phyloP scores from a whole-genome alignment of 164 flowering plant species.

The Cinnamomum chago region DNA sequence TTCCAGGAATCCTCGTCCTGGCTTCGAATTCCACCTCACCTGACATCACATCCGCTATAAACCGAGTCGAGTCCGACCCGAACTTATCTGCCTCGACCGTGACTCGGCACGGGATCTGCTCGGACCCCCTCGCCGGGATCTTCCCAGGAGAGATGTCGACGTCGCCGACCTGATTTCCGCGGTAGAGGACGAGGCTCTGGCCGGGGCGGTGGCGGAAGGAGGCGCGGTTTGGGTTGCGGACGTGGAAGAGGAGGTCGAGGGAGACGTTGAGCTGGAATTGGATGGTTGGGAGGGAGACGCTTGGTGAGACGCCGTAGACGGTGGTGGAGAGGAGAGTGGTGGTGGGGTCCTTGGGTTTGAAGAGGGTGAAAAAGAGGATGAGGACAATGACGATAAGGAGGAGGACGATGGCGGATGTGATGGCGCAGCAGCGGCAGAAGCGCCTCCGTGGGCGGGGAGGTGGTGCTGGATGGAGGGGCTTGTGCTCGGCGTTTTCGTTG shows the following conservation, averaged over 20 bases:
- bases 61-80: constrained; percentile 3
- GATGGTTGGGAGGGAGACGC: constrained; percentile 30
- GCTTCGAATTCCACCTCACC: constrained; percentile 37
- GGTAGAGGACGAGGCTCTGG: constrained; percentile 23
- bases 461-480: too few relatives aligned
- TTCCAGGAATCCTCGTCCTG: constrained; percentile 38
- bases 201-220: constrained; percentile 38
- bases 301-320: constrained; percentile 39
- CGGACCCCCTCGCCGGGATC: constrained; percentile 35
- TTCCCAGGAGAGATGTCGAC: constrained; percentile 31
- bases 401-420: neutral
- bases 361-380: constrained; percentile 42
- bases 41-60: constrained; percentile 29
- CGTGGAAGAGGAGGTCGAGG: constrained; percentile 21
- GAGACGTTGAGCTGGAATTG: constrained; percentile 46
- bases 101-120: constrained; percentile 4
- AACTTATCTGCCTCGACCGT: constrained; percentile 30
- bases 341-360: constrained; percentile 34
- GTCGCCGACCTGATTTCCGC: constrained; percentile 39
- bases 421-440: too few relatives aligned
- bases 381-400: constrained; percentile 21
- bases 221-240: constrained; percentile 39
- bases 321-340: constrained; percentile 30
- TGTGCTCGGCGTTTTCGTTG: too few relatives aligned
- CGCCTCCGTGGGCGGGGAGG: too few relatives aligned